Evolutionary conservation across 257 asterid genomes (phyloP).

Genomic region (Eucommia ulmoides): DNA sequence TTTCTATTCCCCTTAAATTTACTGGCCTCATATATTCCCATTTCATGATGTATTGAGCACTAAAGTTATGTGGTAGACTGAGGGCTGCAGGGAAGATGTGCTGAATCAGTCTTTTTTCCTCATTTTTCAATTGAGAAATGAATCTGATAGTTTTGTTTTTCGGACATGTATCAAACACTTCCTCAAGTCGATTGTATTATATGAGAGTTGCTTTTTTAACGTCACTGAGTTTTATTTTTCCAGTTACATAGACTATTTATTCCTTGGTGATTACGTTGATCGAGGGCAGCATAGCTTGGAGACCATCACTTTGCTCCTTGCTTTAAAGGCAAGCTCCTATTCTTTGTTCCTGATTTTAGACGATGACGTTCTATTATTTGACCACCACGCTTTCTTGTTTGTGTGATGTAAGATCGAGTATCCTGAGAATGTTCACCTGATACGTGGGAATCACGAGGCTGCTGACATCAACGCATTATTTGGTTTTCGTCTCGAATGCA

Average conservation of each 20-base stretch:
- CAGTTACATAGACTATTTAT: constrained; percentile 95
- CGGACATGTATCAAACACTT: too few relatives aligned
- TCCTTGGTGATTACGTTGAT: constrained; percentile 98
- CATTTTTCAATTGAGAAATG: too few relatives aligned
- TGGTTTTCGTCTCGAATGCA: constrained; percentile 98
- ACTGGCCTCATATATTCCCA: too few relatives aligned
- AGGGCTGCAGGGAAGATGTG: too few relatives aligned
- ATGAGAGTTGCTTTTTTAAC: too few relatives aligned
- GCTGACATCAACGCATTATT: constrained; percentile 98
- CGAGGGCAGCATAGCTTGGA: constrained; percentile 99
- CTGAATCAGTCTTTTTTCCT: too few relatives aligned
- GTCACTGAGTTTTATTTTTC: constrained; percentile 23
- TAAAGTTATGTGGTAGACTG: too few relatives aligned
- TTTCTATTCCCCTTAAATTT: too few relatives aligned
- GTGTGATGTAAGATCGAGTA: constrained; percentile 64
- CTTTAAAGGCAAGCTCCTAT: constrained; percentile 67
- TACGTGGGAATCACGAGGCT: constrained; percentile 99
- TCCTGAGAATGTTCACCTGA: constrained; percentile 93
- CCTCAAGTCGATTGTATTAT: too few relatives aligned
- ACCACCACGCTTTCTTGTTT: neutral
- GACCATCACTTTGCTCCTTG: constrained; percentile 94
- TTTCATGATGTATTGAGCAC: too few relatives aligned
- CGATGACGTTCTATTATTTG: neutral
- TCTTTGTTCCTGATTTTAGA: neutral
- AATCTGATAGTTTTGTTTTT: too few relatives aligned